Conservation (phyloP, 306 rosid species). For the Senna tora region DNA sequence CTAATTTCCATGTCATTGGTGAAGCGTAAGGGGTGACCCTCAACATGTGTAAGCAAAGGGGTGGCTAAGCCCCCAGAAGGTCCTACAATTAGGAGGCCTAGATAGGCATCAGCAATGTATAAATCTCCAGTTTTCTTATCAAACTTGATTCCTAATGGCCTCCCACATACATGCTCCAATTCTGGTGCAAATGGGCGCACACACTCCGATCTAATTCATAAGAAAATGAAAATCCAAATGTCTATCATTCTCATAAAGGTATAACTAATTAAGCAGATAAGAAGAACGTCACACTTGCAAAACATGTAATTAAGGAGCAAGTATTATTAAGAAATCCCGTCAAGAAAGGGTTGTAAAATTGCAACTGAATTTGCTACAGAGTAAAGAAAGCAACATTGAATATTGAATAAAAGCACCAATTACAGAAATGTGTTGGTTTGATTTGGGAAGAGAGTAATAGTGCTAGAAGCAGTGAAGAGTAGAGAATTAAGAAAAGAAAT, state of each 20-base stretch:
- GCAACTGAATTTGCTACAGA: background rate
- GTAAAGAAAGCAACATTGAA: background rate
- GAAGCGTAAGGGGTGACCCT: conserved; percentile 72
- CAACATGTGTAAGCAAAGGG: conserved; percentile 64
- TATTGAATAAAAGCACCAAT: too few species aligned
- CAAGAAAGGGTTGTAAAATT: background rate
- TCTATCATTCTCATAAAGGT: background rate
- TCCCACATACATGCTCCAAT: conserved; percentile 88
- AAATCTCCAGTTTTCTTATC: conserved; percentile 81
- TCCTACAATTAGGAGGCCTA: conserved; percentile 86
- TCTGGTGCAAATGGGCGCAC: conserved; percentile 78
- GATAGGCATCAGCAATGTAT: conserved; percentile 88
- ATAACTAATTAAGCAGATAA: too few species aligned
- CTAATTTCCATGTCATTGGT: conserved; percentile 87
- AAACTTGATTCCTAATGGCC: conserved; percentile 82
- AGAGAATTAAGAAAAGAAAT: background rate
- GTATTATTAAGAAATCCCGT: background rate
- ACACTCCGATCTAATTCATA: conserved; percentile 60
- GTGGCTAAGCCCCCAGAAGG: conserved; percentile 83
- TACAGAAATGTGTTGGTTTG: background rate
- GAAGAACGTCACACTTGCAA: background rate
- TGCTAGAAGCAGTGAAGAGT: background rate
- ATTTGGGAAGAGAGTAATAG: background rate
- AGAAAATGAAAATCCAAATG: background rate
- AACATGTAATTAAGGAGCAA: background rate